Percentiles rank a stretch among this genome's conserved stretches.
These are phyloP conservation scores for Aspergillus novofumigatus DNA, from an alignment of 2,329 filamentous ascomycete species.

Conservation along the genomic window DNA sequence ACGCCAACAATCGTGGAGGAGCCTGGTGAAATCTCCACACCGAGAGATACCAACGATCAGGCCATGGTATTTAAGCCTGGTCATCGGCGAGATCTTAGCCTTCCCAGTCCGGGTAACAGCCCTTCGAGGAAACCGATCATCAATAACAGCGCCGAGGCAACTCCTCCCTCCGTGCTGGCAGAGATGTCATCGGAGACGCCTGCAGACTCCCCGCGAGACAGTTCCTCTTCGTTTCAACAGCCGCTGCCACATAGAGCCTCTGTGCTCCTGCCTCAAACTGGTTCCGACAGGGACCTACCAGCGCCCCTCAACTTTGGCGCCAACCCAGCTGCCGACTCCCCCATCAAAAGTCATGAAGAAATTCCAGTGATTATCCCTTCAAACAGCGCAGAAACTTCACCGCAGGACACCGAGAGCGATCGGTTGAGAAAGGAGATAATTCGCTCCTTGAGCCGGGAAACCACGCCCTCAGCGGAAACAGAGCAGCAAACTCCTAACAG, in stretches of 20 bases:
- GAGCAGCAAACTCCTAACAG: slow-evolving; percentile 15
- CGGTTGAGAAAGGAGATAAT: slow-evolving; percentile 46
- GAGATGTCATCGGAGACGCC: slow-evolving; percentile 40
- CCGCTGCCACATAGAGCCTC: not conserved
- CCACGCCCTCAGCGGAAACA: slow-evolving; percentile 26
- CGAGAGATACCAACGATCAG: slow-evolving; percentile 18
- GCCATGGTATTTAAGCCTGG: slow-evolving; percentile 47
- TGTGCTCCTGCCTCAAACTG: slow-evolving; percentile 6
- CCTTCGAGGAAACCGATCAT: slow-evolving; percentile 58
- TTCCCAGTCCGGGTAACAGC: slow-evolving; percentile 57
- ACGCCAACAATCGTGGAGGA: slow-evolving; percentile 57
- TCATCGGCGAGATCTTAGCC: slow-evolving; percentile 55
- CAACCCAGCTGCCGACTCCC: slow-evolving; percentile 13
- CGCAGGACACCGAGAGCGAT: slow-evolving; percentile 41
- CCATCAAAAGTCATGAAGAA: slow-evolving; percentile 11
- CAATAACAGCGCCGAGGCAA: slow-evolving; percentile 35
- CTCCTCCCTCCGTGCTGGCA: slow-evolving; percentile 42
- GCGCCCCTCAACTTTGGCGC: slow-evolving; percentile 32
- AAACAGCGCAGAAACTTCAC: slow-evolving; percentile 31
- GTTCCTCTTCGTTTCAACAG: slow-evolving; percentile 4
- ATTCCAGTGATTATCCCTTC: slow-evolving; percentile 33
- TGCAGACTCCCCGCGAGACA: slow-evolving; percentile 19
- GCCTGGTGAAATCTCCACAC: slow-evolving; percentile 32
- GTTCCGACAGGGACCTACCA: slow-evolving; percentile 20
- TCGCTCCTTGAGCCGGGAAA: slow-evolving; percentile 41